These are phyloP conservation scores for Nakazawaea holstii DNA, from an alignment of 805 yeast species.

Conservation along the genomic window DNA sequence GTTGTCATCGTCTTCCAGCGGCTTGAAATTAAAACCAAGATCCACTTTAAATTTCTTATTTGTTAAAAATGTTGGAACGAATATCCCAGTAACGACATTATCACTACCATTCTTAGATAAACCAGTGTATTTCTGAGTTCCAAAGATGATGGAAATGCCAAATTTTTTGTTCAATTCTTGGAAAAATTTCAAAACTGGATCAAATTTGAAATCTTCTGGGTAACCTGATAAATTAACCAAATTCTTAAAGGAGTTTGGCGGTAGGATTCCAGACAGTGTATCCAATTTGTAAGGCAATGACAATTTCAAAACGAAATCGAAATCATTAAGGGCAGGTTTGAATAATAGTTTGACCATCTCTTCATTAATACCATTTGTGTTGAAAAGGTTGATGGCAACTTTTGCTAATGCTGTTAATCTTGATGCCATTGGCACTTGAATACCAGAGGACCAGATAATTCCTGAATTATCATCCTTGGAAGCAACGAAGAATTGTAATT, in stretches of 20 bases:
- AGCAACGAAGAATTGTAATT: conserved; percentile 76
- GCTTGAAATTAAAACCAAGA: conserved; percentile 67
- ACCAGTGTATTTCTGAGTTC: conserved; percentile 52
- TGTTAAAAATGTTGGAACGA: conserved; percentile 57
- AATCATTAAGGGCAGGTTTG: conserved; percentile 79
- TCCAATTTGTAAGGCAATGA: conserved; percentile 33
- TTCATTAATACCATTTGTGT: conserved; percentile 15
- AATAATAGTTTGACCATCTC: conserved; percentile 53
- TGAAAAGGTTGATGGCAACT: conserved; percentile 56
- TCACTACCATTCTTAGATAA: conserved; percentile 43
- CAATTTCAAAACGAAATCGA: conserved; percentile 70
- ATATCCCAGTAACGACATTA: conserved; percentile 73
- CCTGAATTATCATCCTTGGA: conserved; percentile 86
- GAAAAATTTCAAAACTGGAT: conserved; percentile 56
- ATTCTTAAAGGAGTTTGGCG: conserved; percentile 55
- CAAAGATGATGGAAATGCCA: conserved; percentile 65
- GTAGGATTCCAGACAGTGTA: conserved; percentile 51
- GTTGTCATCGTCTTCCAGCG: conserved; percentile 34
- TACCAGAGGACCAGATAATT: conserved; percentile 54
- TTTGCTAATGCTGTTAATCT: conserved; percentile 84
- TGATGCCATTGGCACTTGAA: conserved; percentile 70
- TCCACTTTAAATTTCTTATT: conserved; percentile 75
- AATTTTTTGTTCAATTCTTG: conserved; percentile 58
- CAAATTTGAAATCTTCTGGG: conserved; percentile 39
- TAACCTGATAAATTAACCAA: conserved; percentile 38